phyloP scores from a whole-genome alignment of 805 yeast genomes.

The Hanseniaspora clermontiae region DNA sequence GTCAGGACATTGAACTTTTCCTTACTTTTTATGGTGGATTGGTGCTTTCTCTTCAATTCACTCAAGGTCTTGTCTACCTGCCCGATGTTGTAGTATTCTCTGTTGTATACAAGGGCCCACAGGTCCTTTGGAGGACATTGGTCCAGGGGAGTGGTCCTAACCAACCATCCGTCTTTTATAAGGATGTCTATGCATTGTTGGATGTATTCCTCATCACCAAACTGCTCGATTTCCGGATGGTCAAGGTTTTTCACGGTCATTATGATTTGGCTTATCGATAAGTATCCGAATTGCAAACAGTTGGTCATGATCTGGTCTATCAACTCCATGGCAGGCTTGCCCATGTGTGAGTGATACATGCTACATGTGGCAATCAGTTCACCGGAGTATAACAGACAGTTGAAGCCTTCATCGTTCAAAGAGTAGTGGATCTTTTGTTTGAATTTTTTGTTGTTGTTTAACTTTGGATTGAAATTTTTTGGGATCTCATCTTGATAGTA shows the following conservation, averaged over 20 bases:
- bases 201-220: constrained; percentile 16
- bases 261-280: constrained; percentile 9
- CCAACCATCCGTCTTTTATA: constrained; percentile 38
- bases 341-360: constrained; percentile 22
- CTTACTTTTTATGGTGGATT: constrained; percentile 44
- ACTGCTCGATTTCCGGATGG: not conserved
- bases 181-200: constrained; percentile 21
- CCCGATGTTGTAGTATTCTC: constrained; percentile 28
- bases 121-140: constrained; percentile 30
- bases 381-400: constrained; percentile 60
- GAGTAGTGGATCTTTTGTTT: constrained; percentile 37
- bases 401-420: constrained; percentile 51
- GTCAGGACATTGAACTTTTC: constrained; percentile 29
- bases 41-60: constrained; percentile 44
- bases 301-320: constrained; percentile 10
- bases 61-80: constrained; percentile 34
- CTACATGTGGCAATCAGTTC: constrained; percentile 50
- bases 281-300: constrained; percentile 8
- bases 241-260: constrained; percentile 7
- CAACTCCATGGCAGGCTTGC: constrained; percentile 17
- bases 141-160: constrained; percentile 33
- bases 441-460: constrained; percentile 9
- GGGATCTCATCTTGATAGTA: constrained; percentile 24
- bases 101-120: constrained; percentile 32
- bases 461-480: constrained; percentile 10